These are phyloP conservation scores for Kodamaea sp. DNA, from an alignment of 1,139 yeast genomes.

Conservation along the genomic window DNA sequence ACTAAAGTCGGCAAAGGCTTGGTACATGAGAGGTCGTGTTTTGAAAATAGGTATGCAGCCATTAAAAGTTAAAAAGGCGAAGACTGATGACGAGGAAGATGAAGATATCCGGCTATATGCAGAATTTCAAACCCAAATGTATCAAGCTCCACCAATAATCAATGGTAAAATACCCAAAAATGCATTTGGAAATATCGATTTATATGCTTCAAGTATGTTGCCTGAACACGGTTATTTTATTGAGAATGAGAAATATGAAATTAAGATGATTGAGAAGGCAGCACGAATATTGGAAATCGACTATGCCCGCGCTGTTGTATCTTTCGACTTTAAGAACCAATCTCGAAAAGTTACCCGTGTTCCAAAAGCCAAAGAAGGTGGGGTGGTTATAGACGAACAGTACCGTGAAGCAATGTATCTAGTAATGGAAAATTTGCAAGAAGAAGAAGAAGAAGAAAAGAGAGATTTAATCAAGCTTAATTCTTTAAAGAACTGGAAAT, in stretches of 20 bases:
- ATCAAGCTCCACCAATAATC: conserved; percentile 58
- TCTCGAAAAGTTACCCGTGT: conserved; percentile 22
- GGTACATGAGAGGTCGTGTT: conserved; percentile 82
- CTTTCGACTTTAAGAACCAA: conserved; percentile 61
- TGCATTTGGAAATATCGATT: conserved; percentile 77
- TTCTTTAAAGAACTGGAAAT: conserved; percentile 71
- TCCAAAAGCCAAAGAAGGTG: conserved; percentile 68
- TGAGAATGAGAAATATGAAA: conserved; percentile 22
- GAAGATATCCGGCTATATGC: conserved; percentile 60
- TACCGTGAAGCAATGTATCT: conserved; percentile 61
- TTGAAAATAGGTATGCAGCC: conserved; percentile 71
- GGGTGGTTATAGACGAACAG: conserved; percentile 68
- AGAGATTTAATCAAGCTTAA: conserved; percentile 43
- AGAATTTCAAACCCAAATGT: conserved; percentile 70
- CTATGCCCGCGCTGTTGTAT: conserved; percentile 82
- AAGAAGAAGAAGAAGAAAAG: conserved; percentile 51
- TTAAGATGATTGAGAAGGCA: conserved; percentile 59
- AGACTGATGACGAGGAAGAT: conserved; percentile 37
- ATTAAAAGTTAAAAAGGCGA: conserved; percentile 37
- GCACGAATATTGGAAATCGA: conserved; percentile 69
- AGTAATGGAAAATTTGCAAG: conserved; percentile 53
- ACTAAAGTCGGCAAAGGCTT: conserved; percentile 72
- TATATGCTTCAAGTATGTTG: conserved; percentile 73
- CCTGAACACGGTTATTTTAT: conserved; percentile 78
- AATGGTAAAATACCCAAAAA: conserved; percentile 72